Percentiles rank a stretch among this genome's conserved stretches.
Evolutionary conservation across 2,329 filamentous ascomycete genomes (phyloP).

Genomic region (Ophiocordyceps camponoti-rufipedis): DNA sequence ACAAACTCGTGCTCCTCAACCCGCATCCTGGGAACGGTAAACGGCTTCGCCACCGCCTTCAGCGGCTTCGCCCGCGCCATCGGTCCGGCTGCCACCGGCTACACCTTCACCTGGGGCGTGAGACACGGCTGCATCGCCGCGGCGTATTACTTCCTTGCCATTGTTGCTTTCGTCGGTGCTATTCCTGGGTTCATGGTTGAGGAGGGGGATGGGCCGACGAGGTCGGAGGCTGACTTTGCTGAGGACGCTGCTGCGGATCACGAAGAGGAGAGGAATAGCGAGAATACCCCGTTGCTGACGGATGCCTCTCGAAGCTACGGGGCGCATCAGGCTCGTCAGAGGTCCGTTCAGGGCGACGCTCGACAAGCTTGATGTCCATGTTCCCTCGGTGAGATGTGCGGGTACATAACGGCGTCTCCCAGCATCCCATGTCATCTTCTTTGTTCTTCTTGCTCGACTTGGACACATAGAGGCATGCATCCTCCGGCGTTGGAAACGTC

Average conservation of each 20-base stretch:
- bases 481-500: background rate
- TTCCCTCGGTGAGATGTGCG: too few relatives aligned
- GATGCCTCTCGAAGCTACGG: background rate
- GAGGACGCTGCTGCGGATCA: too few relatives aligned
- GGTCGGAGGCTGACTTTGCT: background rate
- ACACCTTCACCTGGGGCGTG: conserved; percentile 58
- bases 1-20: conserved; percentile 71
- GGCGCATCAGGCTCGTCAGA: background rate
- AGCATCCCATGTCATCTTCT: too few relatives aligned
- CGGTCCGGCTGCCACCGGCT: conserved; percentile 59
- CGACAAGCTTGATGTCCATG: too few relatives aligned
- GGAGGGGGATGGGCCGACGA: conserved; percentile 48
- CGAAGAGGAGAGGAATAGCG: background rate
- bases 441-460: too few relatives aligned
- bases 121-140: conserved; percentile 58
- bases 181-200: conserved; percentile 58
- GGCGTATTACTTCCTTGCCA: conserved; percentile 64
- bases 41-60: conserved; percentile 74
- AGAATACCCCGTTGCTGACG: background rate
- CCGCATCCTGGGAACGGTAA: conserved; percentile 64
- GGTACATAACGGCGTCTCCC: too few relatives aligned
- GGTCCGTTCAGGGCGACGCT: background rate
- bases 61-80: conserved; percentile 62
- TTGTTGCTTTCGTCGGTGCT: conserved; percentile 43
- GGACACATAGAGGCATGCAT: too few relatives aligned